A percentile compares a stretch with the other conserved stretches of the same genome.
phyloP scores from a whole-genome alignment of 169 alveolate species.

The Plasmodium billcollinsi region DNA sequence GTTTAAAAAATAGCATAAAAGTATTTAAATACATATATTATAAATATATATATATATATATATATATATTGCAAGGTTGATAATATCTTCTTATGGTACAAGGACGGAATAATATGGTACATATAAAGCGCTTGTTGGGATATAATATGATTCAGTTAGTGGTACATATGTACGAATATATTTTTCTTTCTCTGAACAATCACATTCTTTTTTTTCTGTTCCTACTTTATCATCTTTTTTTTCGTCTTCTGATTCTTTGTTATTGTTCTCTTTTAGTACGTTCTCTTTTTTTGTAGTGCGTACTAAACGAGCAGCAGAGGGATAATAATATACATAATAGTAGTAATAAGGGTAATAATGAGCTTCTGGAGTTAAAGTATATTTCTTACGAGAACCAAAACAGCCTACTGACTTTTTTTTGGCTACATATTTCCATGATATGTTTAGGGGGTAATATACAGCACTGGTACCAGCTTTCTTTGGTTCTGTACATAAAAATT shows the following conservation, averaged over 20 bases:
- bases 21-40: too few species aligned
- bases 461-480: constrained; percentile 3
- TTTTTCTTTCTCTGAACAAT: constrained; percentile 29
- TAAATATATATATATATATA: too few species aligned
- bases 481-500: constrained; percentile 22
- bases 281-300: not conserved
- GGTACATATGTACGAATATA: constrained; percentile 15
- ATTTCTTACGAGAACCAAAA: constrained; percentile 50
- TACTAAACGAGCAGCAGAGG: not conserved
- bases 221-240: constrained; percentile 2
- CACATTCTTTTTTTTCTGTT: constrained; percentile 46
- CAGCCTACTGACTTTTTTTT: constrained; percentile 47
- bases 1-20: too few species aligned
- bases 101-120: constrained; percentile 47
- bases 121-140: constrained; percentile 14
- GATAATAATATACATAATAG: constrained; percentile 33
- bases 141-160: constrained; percentile 20
- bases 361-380: constrained; percentile 26
- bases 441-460: constrained; percentile 30
- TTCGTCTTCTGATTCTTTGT: constrained; percentile 10
- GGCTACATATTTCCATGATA: constrained; percentile 58
- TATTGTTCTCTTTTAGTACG: constrained; percentile 23
- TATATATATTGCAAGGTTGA: too few species aligned
- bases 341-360: constrained; percentile 56
- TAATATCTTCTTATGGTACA: too few species aligned